Percentiles rank a stretch among this genome's conserved stretches.
Conservation (phyloP, 495 filamentous ascomycete genomes). For the Hapsidospora chrysogenum region DNA sequence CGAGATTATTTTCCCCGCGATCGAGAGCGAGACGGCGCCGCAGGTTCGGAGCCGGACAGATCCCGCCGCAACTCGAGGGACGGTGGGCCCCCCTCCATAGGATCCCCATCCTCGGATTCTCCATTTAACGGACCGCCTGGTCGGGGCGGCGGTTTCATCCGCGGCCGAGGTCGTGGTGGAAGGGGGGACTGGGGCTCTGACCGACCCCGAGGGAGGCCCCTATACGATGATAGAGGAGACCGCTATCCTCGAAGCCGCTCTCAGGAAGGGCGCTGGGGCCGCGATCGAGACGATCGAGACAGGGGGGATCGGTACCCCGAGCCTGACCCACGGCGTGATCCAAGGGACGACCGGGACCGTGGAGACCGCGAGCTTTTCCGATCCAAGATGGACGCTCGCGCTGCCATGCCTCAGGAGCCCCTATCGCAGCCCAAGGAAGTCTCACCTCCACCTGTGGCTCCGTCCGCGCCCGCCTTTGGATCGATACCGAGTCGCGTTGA, state of each 20-base stretch:
- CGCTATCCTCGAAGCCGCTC: slow-evolving; percentile 47
- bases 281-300: slow-evolving; percentile 33
- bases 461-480: slow-evolving; percentile 71
- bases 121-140: slow-evolving; percentile 28
- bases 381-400: slow-evolving; percentile 20
- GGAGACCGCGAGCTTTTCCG: slow-evolving; percentile 33
- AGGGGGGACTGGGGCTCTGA: slow-evolving; percentile 52
- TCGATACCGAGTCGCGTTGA: slow-evolving; percentile 33
- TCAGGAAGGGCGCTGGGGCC: slow-evolving; percentile 42
- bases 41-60: slow-evolving; percentile 31
- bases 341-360: slow-evolving; percentile 35
- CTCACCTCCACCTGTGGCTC: slow-evolving; percentile 61
- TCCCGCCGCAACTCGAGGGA: slow-evolving; percentile 36
- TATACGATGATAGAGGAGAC: slow-evolving; percentile 42
- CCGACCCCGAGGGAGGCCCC: slow-evolving; percentile 36
- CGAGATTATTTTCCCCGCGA: slow-evolving; percentile 23
- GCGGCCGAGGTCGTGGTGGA: slow-evolving; percentile 31
- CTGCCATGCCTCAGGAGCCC: slow-evolving; percentile 22
- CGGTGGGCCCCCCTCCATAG: slow-evolving; percentile 41
- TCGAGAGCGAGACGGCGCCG: slow-evolving; percentile 27
- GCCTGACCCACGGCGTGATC: slow-evolving; percentile 33
- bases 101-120: slow-evolving; percentile 51
- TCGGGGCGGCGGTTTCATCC: slow-evolving; percentile 34
- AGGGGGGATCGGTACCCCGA: slow-evolving; percentile 24
- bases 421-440: slow-evolving; percentile 23